phyloP scores from a whole-genome alignment of 805 yeast genomes.

The Suhomyces sp. region DNA sequence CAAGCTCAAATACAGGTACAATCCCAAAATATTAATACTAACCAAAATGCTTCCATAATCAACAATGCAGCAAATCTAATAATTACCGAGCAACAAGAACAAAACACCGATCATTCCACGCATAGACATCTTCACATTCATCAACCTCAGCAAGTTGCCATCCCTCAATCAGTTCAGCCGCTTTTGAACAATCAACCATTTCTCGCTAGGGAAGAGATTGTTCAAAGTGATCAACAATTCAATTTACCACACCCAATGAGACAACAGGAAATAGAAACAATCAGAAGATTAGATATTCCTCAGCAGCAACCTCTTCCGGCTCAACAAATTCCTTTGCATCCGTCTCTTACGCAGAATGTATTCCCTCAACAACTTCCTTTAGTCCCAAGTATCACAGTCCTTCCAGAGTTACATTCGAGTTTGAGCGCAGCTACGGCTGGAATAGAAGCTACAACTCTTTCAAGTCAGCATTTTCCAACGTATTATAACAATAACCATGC shows the following conservation, averaged over 20 bases:
- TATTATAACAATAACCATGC: constrained; percentile 22
- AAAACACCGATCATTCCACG: background rate
- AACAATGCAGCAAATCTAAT: too few relatives aligned
- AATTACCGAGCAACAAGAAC: background rate
- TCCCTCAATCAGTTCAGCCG: background rate
- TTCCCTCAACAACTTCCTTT: constrained; percentile 1
- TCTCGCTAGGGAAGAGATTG: background rate
- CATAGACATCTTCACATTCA: constrained; percentile 5
- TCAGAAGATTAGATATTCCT: constrained; percentile 2
- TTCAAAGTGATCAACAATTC: constrained; percentile 2
- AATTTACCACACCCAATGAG: background rate
- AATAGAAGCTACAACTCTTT: constrained; percentile 6
- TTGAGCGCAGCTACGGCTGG: constrained; percentile 6
- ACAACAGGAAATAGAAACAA: constrained; percentile 2
- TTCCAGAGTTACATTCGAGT: background rate
- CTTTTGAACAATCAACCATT: too few relatives aligned
- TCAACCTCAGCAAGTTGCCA: constrained; percentile 1
- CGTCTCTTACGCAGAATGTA: background rate
- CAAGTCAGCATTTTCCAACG: constrained; percentile 11
- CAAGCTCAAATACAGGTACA: too few relatives aligned
- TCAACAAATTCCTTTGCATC: constrained; percentile 1
- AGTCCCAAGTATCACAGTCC: background rate
- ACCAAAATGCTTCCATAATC: constrained; percentile 1
- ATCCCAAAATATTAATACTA: too few relatives aligned
- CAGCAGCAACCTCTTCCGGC: constrained; percentile 4